Evolutionary conservation across 805 yeast genomes (phyloP), one percentile per base, ranked within the genome.

Genomic region (Kodamaea hsintzibuensis): DNA sequence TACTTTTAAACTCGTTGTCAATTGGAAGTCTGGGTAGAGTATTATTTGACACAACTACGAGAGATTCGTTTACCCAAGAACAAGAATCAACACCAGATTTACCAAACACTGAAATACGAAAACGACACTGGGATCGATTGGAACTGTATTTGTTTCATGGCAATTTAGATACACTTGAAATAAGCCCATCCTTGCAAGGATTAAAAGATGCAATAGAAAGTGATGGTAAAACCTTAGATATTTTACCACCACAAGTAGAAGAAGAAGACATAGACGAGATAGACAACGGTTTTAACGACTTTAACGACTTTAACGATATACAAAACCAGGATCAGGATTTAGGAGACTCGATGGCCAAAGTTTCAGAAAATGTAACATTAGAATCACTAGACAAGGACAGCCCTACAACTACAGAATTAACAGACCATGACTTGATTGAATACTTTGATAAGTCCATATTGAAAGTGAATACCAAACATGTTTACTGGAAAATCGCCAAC

Each of bases 1-100:
- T 68, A 39, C 59, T 68, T 39, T 52, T 67, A 44, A 67, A 68
- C 48, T 64, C 64, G 9, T 56, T 68, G 18, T 61, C 56, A 43
- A 61, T 67, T 16, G 70, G 66, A 42, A 39, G 60, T 6, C 47
- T 59, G 1, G 70, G 69, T 7, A 56, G 70, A 37, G 69, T 67
- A 7, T 49, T 58, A n/a, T 59, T 62, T 45, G 63, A 56, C 7
- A 40, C 44, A 5, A 17, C 25, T 14, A 17, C n/a, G 25, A 40
- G 22, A 17, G 25, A 40, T 3, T 40, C 19, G 25, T 10, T n/a
- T 30, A 22, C 25, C 6, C 6, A 22, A 22, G 25, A 22, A 4
- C 25, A 17, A 2, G 44, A 47, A 37, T 42, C 19, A 12, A 13
- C 17, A 17, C 13, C n/a, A 17, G 25, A 16, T 4, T 40, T 40